Percentiles rank a stretch among this genome's conserved stretches.
phyloP scores from a whole-genome alignment of 164 flowering plant genomes.

The Tetracentron sinense region DNA sequence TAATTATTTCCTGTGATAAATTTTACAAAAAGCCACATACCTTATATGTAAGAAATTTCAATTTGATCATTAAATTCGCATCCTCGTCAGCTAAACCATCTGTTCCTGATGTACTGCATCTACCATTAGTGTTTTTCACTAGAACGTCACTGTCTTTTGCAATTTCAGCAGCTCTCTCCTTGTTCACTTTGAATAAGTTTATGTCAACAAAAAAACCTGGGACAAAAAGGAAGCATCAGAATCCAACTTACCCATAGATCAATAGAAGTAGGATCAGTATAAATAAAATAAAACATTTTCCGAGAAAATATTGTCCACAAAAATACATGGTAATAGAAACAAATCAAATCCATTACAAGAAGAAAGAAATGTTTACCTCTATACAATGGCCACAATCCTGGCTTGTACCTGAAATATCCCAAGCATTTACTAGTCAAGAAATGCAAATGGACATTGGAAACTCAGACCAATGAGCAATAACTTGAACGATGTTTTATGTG shows the following conservation, averaged over 20 bases:
- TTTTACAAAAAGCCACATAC: constrained; percentile 30
- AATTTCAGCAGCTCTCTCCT: constrained; percentile 56
- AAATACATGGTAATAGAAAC: background rate
- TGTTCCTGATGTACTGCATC: constrained; percentile 24
- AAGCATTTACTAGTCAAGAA: constrained; percentile 11
- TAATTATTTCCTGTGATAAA: background rate
- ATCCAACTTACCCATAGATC: background rate
- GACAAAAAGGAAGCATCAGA: constrained; percentile 7
- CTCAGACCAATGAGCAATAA: background rate
- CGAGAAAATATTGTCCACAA: too few relatives aligned
- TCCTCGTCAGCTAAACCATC: constrained; percentile 85
- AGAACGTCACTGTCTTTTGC: constrained; percentile 24
- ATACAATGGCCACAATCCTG: constrained; percentile 91
- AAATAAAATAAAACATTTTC: background rate
- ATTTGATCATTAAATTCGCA: constrained; percentile 86
- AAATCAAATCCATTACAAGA: background rate
- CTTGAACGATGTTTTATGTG: background rate
- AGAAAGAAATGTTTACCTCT: constrained; percentile 66
- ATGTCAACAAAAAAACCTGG: constrained; percentile 92
- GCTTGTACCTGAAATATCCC: constrained; percentile 53
- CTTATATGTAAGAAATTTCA: constrained; percentile 95
- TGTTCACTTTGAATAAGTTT: constrained; percentile 70
- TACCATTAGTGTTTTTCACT: constrained; percentile 29
- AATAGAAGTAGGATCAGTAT: background rate
- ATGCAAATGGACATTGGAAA: constrained; percentile 1